These are phyloP conservation scores for Saturnispora gosingensis DNA, from an alignment of 805 yeast species.

Conservation along the genomic window DNA sequence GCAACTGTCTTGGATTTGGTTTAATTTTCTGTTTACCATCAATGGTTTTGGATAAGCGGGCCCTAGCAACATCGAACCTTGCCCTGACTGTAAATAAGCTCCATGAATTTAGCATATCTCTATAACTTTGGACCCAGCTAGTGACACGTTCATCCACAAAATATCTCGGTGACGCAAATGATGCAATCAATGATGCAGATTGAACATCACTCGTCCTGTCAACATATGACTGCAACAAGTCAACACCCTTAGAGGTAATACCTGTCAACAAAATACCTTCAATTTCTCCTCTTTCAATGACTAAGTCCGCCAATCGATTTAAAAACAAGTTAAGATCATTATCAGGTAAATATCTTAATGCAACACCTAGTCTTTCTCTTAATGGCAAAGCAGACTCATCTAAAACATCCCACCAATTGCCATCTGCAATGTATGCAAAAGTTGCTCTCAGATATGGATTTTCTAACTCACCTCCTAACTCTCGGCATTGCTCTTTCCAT, in stretches of 20 bases:
- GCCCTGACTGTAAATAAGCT: constrained; percentile 69
- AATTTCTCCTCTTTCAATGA: constrained; percentile 69
- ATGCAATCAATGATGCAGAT: constrained; percentile 74
- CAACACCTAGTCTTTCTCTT: constrained; percentile 84
- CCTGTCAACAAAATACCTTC: constrained; percentile 91
- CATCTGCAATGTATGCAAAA: constrained; percentile 88
- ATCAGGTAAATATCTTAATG: constrained; percentile 76
- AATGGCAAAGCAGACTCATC: constrained; percentile 85
- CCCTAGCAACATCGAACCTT: constrained; percentile 71
- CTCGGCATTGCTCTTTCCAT: constrained; percentile 91
- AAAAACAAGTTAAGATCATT: constrained; percentile 66
- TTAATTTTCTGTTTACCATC: constrained; percentile 39
- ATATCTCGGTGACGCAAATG: constrained; percentile 78
- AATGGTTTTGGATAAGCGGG: constrained; percentile 48
- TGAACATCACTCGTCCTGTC: constrained; percentile 87
- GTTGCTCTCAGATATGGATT: constrained; percentile 87
- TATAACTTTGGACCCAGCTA: constrained; percentile 68
- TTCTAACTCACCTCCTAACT: constrained; percentile 77
- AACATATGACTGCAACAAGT: constrained; percentile 75
- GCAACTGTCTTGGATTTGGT: constrained; percentile 63
- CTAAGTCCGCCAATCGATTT: constrained; percentile 59
- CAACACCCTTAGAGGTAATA: constrained; percentile 76
- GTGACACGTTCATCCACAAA: constrained; percentile 65
- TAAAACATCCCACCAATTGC: constrained; percentile 93
- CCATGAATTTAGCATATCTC: constrained; percentile 71